Conservation (phyloP, 164 flowering plant species). For the Berberis vulgaris region DNA sequence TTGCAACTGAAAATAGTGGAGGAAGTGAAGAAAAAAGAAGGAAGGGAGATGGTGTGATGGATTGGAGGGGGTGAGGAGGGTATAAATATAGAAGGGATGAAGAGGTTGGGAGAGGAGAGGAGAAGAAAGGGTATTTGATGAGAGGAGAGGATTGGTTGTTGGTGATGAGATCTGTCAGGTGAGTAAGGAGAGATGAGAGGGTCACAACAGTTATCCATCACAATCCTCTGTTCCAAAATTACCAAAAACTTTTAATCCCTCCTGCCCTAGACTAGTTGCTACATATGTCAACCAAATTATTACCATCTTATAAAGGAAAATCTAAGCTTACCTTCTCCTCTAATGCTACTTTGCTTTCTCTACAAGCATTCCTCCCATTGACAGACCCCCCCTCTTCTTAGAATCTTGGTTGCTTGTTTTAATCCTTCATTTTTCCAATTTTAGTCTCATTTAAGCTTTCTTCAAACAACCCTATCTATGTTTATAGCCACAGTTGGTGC, state of each 20-base stretch:
- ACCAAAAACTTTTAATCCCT: slow-evolving; percentile 21
- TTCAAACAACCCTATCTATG: neutral
- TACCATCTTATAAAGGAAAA: slow-evolving; percentile 15
- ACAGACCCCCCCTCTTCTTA: neutral
- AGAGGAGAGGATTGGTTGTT: slow-evolving; percentile 22
- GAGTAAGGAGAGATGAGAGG: slow-evolving; percentile 17
- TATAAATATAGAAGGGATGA: slow-evolving; percentile 9
- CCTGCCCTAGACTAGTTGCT: slow-evolving; percentile 19
- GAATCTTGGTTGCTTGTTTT: neutral
- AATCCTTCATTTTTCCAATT: neutral
- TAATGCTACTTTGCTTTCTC: slow-evolving; percentile 31
- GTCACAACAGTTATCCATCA: slow-evolving; percentile 48
- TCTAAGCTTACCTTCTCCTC: slow-evolving; percentile 10
- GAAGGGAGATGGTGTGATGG: slow-evolving; percentile 3
- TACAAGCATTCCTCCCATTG: slow-evolving; percentile 21
- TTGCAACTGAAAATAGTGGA: neutral
- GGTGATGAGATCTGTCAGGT: slow-evolving; percentile 9
- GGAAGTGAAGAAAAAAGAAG: slow-evolving; percentile 4
- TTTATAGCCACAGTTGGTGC: neutral
- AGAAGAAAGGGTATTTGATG: slow-evolving; percentile 20
- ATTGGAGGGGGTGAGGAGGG: slow-evolving; percentile 7
- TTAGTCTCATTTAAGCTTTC: neutral
- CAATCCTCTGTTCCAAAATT: slow-evolving; percentile 41
- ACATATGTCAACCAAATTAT: slow-evolving; percentile 14
- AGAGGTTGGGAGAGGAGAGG: slow-evolving; percentile 3